A percentile compares a stretch with the other conserved stretches of the same genome.
Conservation (phyloP, 495 filamentous ascomycete species). For the Annulohypoxylon bovei region DNA sequence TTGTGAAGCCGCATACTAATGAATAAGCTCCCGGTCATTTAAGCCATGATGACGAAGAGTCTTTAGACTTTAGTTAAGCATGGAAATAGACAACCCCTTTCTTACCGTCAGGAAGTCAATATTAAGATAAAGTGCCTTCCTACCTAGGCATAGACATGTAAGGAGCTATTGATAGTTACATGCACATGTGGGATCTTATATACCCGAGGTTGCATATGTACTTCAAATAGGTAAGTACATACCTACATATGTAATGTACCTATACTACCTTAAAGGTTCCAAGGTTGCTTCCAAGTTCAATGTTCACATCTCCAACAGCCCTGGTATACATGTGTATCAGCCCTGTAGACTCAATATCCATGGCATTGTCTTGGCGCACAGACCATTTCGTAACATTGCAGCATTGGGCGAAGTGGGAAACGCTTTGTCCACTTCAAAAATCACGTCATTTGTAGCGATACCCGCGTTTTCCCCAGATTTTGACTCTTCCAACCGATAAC, state of each 20-base stretch:
- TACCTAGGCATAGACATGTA: too few species aligned
- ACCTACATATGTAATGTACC: too few species aligned
- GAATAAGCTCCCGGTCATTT: background rate
- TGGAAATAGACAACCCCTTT: too few species aligned
- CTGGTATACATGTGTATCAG: background rate
- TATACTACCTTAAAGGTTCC: too few species aligned
- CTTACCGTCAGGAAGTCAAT: background rate
- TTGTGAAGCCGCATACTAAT: background rate
- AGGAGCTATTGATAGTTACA: background rate
- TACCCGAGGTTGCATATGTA: background rate
- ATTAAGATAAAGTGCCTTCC: background rate
- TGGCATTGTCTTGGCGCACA: background rate
- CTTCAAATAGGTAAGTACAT: background rate
- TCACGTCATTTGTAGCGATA: conserved; percentile 44
- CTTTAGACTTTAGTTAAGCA: too few species aligned
- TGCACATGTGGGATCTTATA: too few species aligned
- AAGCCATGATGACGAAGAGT: too few species aligned
- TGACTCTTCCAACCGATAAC: conserved; percentile 36
- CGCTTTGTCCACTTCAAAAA: conserved; percentile 27
- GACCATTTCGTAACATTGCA: background rate
- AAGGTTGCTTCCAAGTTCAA: too few species aligned
- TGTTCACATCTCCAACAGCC: background rate
- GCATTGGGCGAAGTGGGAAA: background rate
- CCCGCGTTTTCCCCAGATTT: conserved; percentile 43
- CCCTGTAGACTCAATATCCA: conserved; percentile 3